These are phyloP conservation scores for Delitschia confertaspora DNA, from an alignment of 495 filamentous ascomycete species.

Conservation along the genomic window DNA sequence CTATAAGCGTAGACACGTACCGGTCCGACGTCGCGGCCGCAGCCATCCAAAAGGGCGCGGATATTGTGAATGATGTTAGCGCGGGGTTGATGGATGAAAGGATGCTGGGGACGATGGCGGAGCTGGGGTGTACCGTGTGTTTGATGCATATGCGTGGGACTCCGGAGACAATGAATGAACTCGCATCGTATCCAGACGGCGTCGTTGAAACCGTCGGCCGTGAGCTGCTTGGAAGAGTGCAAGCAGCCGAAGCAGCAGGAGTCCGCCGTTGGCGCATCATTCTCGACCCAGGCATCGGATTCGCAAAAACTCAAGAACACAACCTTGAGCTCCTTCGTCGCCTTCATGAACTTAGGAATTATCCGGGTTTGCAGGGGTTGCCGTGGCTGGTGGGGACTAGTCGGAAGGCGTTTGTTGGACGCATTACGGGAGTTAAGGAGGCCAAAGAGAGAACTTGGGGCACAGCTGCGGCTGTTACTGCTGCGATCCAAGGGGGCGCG, in stretches of 20 bases:
- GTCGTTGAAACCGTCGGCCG: slow-evolving; percentile 57
- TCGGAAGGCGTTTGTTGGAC: slow-evolving; percentile 82
- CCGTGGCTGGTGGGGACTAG: slow-evolving; percentile 89
- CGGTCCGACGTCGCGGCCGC: slow-evolving; percentile 73
- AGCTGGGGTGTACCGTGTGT: slow-evolving; percentile 69
- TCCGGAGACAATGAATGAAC: slow-evolving; percentile 68
- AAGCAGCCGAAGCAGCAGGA: slow-evolving; percentile 71
- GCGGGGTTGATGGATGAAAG: slow-evolving; percentile 67
- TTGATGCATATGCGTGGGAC: slow-evolving; percentile 95
- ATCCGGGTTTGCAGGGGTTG: slow-evolving; percentile 57
- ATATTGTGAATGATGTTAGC: slow-evolving; percentile 93
- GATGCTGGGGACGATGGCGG: slow-evolving; percentile 76
- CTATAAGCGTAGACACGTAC: slow-evolving; percentile 88
- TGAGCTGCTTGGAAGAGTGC: slow-evolving; percentile 63
- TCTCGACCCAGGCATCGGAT: slow-evolving; percentile 88
- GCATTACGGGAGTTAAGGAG: slow-evolving; percentile 66
- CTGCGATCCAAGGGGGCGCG: slow-evolving; percentile 82
- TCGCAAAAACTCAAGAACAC: slow-evolving; percentile 73
- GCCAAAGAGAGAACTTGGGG: slow-evolving; percentile 65
- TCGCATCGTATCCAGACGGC: slow-evolving; percentile 60
- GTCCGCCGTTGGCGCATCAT: slow-evolving; percentile 89
- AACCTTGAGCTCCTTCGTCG: slow-evolving; percentile 70
- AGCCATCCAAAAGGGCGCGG: slow-evolving; percentile 72
- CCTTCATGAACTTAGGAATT: slow-evolving; percentile 52
- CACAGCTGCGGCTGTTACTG: slow-evolving; percentile 79